Conservation (phyloP, 1,284 basidiomycete species). For the Fomitopsis pinicola region DNA sequence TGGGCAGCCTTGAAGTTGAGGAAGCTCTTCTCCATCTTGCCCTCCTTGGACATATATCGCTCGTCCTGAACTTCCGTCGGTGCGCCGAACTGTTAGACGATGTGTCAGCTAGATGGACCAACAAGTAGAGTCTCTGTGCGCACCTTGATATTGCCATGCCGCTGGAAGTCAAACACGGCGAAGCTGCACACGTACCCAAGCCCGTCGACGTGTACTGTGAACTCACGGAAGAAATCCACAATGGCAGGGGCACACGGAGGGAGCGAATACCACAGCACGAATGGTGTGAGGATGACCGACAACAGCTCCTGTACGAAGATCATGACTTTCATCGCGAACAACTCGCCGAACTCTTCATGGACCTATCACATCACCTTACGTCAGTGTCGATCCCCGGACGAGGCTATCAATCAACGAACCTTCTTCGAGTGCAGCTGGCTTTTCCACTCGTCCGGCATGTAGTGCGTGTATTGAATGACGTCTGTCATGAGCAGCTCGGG, state of each 20-base stretch:
- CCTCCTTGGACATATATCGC: constrained; percentile 79
- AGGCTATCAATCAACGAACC: constrained; percentile 35
- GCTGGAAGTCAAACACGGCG: constrained; percentile 95
- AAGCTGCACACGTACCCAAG: constrained; percentile 97
- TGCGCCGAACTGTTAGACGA: constrained; percentile 62
- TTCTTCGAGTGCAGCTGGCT: constrained; percentile 85
- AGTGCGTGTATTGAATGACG: constrained; percentile 92
- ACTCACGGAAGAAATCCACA: constrained; percentile 95
- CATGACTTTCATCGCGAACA: constrained; percentile 86
- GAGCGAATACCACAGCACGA: constrained; percentile 90
- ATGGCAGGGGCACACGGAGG: constrained; percentile 86
- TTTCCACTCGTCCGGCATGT: constrained; percentile 92
- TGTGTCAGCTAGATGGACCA: not conserved
- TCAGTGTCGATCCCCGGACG: constrained; percentile 2
- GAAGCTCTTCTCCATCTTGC: constrained; percentile 99
- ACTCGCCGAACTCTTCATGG: constrained; percentile 82
- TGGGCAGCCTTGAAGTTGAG: constrained; percentile 95
- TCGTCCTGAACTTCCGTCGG: constrained; percentile 64
- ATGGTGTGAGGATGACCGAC: constrained; percentile 91
- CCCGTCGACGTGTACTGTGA: constrained; percentile 94
- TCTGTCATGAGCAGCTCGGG: constrained; percentile 89
- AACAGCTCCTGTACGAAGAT: constrained; percentile 87
- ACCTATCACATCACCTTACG: constrained; percentile 44
- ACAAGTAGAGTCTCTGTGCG: constrained; percentile 12
- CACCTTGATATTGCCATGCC: constrained; percentile 85